phyloP scores from a whole-genome alignment of 768 basidiomycete species.

The Amanita rimosa region DNA sequence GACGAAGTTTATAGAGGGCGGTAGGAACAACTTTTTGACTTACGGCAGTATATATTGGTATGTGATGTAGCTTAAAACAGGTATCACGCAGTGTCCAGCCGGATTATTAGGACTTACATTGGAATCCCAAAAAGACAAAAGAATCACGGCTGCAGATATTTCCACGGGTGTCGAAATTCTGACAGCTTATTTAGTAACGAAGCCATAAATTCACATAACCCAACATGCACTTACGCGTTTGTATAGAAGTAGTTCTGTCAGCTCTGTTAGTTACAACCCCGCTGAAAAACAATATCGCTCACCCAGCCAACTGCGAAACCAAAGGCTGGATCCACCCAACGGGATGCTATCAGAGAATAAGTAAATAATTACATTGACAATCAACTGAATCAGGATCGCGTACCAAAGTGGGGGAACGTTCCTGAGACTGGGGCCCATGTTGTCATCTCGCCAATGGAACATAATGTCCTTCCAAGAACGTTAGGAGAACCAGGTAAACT shows the following conservation, averaged over 20 bases:
- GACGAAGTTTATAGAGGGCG: not conserved
- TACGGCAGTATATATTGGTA: conserved; percentile 43
- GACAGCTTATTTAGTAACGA: not conserved
- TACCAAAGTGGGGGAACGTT: conserved; percentile 65
- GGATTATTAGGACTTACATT: conserved; percentile 25
- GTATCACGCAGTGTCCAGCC: not conserved
- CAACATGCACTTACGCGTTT: conserved; percentile 18
- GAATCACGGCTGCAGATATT: conserved; percentile 58
- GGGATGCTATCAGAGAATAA: conserved; percentile 23
- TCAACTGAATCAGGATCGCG: conserved; percentile 4
- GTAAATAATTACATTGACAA: not conserved
- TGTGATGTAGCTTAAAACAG: conserved; percentile 29
- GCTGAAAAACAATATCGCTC: conserved; percentile 8
- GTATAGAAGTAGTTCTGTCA: conserved; percentile 32
- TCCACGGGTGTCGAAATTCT: conserved; percentile 66
- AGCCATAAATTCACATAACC: not conserved
- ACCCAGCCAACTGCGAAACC: conserved; percentile 51
- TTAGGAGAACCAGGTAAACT: not conserved
- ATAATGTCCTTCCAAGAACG: conserved; percentile 33
- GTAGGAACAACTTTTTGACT: not conserved
- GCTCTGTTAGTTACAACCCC: not conserved
- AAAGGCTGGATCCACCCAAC: conserved; percentile 49
- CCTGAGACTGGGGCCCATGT: conserved; percentile 70
- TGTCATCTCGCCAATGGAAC: conserved; percentile 72
- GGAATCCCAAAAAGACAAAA: conserved; percentile 65